phyloP scores from a whole-genome alignment of 441 rosid genomes.

The Aleurites moluccanus region DNA sequence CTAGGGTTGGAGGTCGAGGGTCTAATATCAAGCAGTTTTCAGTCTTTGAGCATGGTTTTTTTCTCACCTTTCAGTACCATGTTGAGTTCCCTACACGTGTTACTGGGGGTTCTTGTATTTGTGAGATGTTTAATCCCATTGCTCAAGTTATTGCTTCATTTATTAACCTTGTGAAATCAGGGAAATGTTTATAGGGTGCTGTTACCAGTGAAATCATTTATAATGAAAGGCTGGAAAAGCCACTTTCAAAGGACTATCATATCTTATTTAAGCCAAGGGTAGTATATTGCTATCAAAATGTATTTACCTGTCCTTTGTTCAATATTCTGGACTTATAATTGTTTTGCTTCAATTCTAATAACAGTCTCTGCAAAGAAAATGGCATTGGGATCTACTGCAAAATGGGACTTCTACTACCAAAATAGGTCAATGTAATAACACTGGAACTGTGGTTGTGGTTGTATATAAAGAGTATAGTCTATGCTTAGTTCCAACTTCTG shows the following conservation, averaged over 20 bases:
- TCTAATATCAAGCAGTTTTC: neutral
- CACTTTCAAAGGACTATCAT: neutral
- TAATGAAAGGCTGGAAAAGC: slow-evolving; percentile 10
- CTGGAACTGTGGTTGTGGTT: too few relatives aligned
- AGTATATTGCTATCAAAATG: too few relatives aligned
- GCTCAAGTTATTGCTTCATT: slow-evolving; percentile 12
- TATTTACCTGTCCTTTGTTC: too few relatives aligned
- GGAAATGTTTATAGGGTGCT: neutral
- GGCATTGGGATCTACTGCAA: neutral
- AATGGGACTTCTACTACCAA: neutral
- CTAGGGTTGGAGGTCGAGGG: neutral
- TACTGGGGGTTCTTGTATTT: slow-evolving; percentile 14
- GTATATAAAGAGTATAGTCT: too few relatives aligned
- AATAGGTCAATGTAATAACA: too few relatives aligned
- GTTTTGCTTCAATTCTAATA: neutral
- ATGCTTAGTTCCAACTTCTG: too few relatives aligned
- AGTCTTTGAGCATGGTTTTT: neutral
- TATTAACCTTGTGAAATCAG: slow-evolving; percentile 11
- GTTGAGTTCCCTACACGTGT: neutral
- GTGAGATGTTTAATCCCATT: slow-evolving; percentile 11
- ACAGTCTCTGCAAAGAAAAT: too few relatives aligned
- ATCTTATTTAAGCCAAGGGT: neutral
- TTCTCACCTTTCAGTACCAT: slow-evolving; percentile 8
- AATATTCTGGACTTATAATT: neutral
- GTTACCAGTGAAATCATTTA: neutral